Base-by-base conservation (phyloP, 441 rosid species). In the Brassica balearica region DNA sequence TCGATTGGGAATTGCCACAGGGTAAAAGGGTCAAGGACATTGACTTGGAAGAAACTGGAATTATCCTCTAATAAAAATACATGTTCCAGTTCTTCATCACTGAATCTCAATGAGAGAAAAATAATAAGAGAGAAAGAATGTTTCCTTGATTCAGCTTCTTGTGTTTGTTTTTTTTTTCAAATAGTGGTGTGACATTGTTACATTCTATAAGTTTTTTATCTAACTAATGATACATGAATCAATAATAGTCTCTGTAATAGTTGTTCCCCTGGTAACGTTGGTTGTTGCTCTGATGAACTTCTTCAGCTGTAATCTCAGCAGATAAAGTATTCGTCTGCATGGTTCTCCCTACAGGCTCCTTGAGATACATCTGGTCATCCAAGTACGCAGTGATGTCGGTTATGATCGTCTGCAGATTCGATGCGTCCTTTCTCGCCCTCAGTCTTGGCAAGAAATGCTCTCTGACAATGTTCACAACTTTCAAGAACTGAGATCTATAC, bases 401-500 rank as follows among this genome's bases (percentile, higher is more conserved):
- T 25, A 80, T 86, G 69, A 88, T 72, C 8, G 75, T 81, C 48
- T 55, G 81, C 65, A 91, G 81, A 64, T 81, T 86, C 8, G 77
- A 56, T 0, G 59, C 51, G 74, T 86, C 89, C 73, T 83, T 76
- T 36, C 83, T 80, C 11, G 77, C 76, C 82, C 34, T 85, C 62
- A 92, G 53, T 8, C 87, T 89, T 22, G 46, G 72, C 29, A 92
- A 62, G 55, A 87, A 92, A 77, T 87, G 85, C 17, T 84, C 85
- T 0, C 70, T 82, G 79, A 90, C 82, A 41, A 88, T 77, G 36
- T 77, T 80, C 74, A 92, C 74, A 69, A 88, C 48, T 85, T 89
- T 92, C 84, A 71, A 56, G 73, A 94, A 92, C 86, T 91, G 97
- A 38, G 88, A 76, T 76, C 71, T 82, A 83, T 90, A 89, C 79